These are phyloP conservation scores for Claviceps citrina DNA, from an alignment of 2,329 filamentous ascomycete species.

Conservation along the genomic window DNA sequence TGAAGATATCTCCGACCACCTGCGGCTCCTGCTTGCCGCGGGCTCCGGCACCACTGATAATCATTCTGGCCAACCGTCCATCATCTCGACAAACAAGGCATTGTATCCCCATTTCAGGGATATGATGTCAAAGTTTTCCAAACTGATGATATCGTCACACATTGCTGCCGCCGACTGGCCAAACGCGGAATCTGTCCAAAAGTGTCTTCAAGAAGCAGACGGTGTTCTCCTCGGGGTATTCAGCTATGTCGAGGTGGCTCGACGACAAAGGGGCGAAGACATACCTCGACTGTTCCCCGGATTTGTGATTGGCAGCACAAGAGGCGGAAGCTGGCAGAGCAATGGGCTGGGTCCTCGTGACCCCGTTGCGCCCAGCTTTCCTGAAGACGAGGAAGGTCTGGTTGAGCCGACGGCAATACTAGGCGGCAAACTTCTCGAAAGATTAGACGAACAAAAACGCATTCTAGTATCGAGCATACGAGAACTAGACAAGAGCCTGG, in stretches of 20 bases:
- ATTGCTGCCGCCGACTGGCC: slow-evolving; percentile 95
- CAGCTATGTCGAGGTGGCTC: slow-evolving; percentile 88
- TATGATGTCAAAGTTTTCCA: slow-evolving; percentile 99
- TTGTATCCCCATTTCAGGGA: slow-evolving; percentile 94
- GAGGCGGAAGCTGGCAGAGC: slow-evolving; percentile 78
- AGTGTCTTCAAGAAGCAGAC: slow-evolving; percentile 94
- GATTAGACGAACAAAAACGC: slow-evolving; percentile 72
- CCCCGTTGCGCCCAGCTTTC: slow-evolving; percentile 64
- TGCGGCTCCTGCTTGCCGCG: slow-evolving; percentile 82
- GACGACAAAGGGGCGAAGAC: slow-evolving; percentile 82
- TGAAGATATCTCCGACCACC: slow-evolving; percentile 96
- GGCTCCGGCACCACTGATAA: slow-evolving; percentile 97
- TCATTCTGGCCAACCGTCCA: slow-evolving; percentile 96
- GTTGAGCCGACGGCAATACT: slow-evolving; percentile 58
- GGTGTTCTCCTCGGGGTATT: slow-evolving; percentile 87
- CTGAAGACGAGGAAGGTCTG: slow-evolving; percentile 64
- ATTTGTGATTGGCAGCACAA: slow-evolving; percentile 72
- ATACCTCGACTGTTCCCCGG: slow-evolving; percentile 87
- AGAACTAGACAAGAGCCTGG: slow-evolving; percentile 71
- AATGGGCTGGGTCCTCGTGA: slow-evolving; percentile 51
- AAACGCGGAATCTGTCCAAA: slow-evolving; percentile 81
- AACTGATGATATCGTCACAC: slow-evolving; percentile 91
- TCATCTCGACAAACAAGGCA: slow-evolving; percentile 95
- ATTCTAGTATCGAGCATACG: slow-evolving; percentile 75
- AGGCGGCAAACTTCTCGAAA: slow-evolving; percentile 63